Evolutionary conservation across 129 eudicot genomes (phyloP).

Genomic region (Helichrysum umbraculigerum): DNA sequence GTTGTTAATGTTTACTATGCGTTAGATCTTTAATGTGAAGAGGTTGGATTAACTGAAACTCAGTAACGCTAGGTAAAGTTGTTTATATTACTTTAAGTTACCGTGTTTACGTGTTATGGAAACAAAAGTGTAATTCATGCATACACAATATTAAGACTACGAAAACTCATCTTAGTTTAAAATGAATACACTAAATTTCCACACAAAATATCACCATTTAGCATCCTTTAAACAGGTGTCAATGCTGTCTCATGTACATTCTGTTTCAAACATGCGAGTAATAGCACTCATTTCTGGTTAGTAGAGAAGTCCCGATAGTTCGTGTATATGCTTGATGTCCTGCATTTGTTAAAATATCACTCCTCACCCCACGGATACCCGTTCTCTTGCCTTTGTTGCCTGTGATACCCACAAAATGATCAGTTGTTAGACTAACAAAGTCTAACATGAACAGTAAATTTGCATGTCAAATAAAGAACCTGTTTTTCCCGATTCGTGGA

Average conservation of each 20-base stretch:
- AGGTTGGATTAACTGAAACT: neutral
- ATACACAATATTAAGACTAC: too few species aligned
- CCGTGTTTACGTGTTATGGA: neutral
- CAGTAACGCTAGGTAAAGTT: neutral
- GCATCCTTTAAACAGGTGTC: too few species aligned
- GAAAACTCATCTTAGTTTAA: too few species aligned
- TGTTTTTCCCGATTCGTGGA: conserved; percentile 54
- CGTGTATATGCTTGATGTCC: neutral
- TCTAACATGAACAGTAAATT: neutral
- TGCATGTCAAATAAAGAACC: conserved; percentile 34
- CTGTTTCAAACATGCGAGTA: too few species aligned
- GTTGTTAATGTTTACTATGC: neutral
- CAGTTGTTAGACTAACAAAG: neutral
- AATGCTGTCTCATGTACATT: neutral
- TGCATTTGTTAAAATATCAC: neutral
- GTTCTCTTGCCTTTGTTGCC: conserved; percentile 3
- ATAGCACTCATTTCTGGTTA: too few species aligned
- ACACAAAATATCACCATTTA: too few species aligned
- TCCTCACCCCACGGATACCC: neutral
- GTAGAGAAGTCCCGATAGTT: too few species aligned
- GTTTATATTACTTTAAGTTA: neutral
- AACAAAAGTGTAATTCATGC: neutral
- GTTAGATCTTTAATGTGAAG: conserved; percentile 16
- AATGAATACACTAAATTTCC: too few species aligned
- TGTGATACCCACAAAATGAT: conserved; percentile 13